A percentile compares a stretch with the other conserved stretches of the same genome.
phyloP scores from a whole-genome alignment of 305 asterid genomes.

The Fraxinus ornus region DNA sequence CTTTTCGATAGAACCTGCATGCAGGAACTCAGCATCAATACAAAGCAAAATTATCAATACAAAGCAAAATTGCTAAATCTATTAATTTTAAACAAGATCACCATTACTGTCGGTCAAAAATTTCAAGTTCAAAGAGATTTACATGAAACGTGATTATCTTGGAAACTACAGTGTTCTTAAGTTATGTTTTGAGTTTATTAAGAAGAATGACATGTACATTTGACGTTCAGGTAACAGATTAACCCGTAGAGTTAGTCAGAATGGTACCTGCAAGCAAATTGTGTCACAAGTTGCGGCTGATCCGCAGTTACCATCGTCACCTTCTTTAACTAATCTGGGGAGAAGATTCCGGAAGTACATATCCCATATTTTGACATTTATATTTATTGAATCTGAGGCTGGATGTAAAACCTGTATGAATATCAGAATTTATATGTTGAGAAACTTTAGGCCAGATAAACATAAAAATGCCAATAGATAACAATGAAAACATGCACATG shows the following conservation, averaged over 20 bases:
- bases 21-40: not conserved
- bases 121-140: not conserved
- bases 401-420: conserved; percentile 70
- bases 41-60: not conserved
- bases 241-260: not conserved
- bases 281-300: conserved; percentile 83
- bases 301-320: conserved; percentile 86
- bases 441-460: not conserved
- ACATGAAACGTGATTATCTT: not conserved
- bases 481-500: not conserved
- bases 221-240: not conserved
- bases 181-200: not conserved
- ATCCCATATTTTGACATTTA: conserved; percentile 69
- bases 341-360: conserved; percentile 78
- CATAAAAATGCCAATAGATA: not conserved
- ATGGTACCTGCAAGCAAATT: conserved; percentile 81
- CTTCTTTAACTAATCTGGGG: conserved; percentile 72
- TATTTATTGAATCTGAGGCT: conserved; percentile 66
- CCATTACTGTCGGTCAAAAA: not conserved
- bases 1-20: conserved; percentile 77
- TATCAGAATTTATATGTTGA: not conserved
- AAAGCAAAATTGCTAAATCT: not conserved
- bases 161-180: not conserved
- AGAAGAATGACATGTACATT: not conserved
- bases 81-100: not conserved